Evolutionary conservation across 2,329 filamentous ascomycete species (phyloP), one percentile per base, ranked within the genome.

Genomic region (Aureobasidium melanogenum): DNA sequence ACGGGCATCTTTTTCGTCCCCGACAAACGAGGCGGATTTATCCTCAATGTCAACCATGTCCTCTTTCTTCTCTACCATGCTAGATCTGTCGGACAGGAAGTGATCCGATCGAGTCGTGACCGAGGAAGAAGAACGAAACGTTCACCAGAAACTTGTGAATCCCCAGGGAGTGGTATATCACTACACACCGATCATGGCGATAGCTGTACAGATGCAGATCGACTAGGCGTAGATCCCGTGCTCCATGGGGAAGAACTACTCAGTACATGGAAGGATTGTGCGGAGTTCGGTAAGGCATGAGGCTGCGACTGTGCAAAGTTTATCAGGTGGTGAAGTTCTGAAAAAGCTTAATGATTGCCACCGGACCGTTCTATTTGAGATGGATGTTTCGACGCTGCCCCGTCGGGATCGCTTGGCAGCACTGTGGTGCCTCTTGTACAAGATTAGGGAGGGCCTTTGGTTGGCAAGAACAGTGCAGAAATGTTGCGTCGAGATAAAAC

Each of bases 181-280:
- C n/a, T 56, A 4, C 12, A 43, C n/a, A 28, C 39, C 41, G 41
- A 57, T 46, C 39, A 57, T 34, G 52, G 19, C 39, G 12, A 34
- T 32, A 17, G 6, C 30, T 36, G 46, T 57, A 46, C 46, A 46
- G 7, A 57, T 46, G 28, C 26, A n/a, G 39, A 14, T 46, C 28
- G 2, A 22, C 26, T 19, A n/a, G 28, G 17, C 28, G 15, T 8
- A 22, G 5, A 24, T 36, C n/a, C 19, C 36, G 36, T 10, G 38
- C 54, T 41, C 54, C 54, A 57, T 57, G 54, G 54, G 39, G 54
- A 24, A 57, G 39, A 10, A n/a, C n/a, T n/a, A n/a, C n/a, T n/a
- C n/a, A n/a, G n/a, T n/a, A n/a, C 28, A 8, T 30, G 14, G 9
- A 30, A 3, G 50, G 32, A n/a, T 26, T 19, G 19, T 36, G 54